Base-by-base conservation (phyloP, 768 basidiomycete species). In the Megacollybia marginata region DNA sequence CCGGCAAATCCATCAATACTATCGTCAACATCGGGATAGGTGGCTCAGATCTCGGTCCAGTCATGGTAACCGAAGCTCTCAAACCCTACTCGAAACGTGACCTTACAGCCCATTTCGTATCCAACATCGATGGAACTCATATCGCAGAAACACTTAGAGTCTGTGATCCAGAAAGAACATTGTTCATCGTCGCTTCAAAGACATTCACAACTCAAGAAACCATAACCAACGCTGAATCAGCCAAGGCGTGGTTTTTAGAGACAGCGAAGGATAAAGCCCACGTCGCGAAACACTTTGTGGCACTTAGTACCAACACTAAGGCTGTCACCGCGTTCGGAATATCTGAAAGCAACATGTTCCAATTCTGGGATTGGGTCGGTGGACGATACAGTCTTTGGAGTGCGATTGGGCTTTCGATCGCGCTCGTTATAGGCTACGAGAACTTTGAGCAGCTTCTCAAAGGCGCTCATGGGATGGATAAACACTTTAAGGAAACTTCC, bases 311-410 rank as follows among this genome's bases (percentile, higher is more conserved):
- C 50, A 99, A 99, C 69, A 92, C 92, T 47, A 79, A 84, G 62
- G 92, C 89, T 10, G 96, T 98, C 49, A 88, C 90, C 15, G 82
- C 76, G 2, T 99, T 99, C 61, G 96, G 96, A 38, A 99, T 99
- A 61, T 75, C 85, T 43, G 66, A 83, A 52, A 77, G 78, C 57
- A 97, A 97, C 73, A 99, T 99, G 94, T 99, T 99, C 82, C 84
- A 88, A 64, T 98, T 99, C 82, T 99, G 95, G 95, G 96, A 98
- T 69, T 99, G 96, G 96, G 96, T 99, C 55, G 96, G 96, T 54
- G 96, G 96, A 23, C 82, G 95, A 54, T 99, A 99, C 79, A 92
- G 88, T 59, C 76, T 99, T 55, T 98, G 96, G 95, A 93, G 91
- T 54, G 95, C 96, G 31, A 97, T 99, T 58, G 96, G 96, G 52